Conservation (phyloP, 225 moss, liverwort and hornwort genomes). For the Lunularia cruciata region DNA sequence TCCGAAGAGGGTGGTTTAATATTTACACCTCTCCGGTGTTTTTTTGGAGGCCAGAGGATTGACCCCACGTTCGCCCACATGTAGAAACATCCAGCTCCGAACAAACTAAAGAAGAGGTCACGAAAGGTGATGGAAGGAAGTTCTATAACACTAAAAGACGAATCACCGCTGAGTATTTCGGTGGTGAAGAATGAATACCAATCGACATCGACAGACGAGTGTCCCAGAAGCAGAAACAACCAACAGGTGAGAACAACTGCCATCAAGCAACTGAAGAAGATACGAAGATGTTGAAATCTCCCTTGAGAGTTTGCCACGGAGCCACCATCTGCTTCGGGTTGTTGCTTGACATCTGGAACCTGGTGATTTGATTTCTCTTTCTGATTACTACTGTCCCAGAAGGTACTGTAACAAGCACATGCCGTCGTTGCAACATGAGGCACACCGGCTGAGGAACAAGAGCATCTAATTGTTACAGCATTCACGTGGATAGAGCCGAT, state of each 20-base stretch:
- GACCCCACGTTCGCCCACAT: background rate
- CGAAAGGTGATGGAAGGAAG: background rate
- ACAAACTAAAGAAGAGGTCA: background rate
- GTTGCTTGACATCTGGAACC: background rate
- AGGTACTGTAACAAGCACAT: conserved; percentile 34
- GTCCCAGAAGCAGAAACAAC: too few species aligned
- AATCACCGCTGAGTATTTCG: too few species aligned
- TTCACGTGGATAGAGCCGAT: conserved; percentile 41
- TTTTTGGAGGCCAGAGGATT: background rate
- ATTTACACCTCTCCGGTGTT: background rate
- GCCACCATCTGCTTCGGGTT: background rate
- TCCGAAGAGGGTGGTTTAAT: background rate
- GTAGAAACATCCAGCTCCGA: background rate
- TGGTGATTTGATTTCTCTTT: background rate
- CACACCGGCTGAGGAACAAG: conserved; percentile 22
- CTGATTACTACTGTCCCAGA: conserved; percentile 3
- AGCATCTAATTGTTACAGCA: conserved; percentile 42
- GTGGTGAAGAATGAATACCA: too few species aligned
- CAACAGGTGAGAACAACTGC: background rate
- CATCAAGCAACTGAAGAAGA: background rate
- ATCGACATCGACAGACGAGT: too few species aligned
- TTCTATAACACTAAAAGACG: background rate
- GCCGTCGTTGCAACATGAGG: conserved; percentile 36
- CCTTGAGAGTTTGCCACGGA: background rate
- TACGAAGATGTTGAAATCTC: too few species aligned